Evolutionary conservation across 805 yeast genomes (phyloP).

Genomic region (Metschnikowia lunata): DNA sequence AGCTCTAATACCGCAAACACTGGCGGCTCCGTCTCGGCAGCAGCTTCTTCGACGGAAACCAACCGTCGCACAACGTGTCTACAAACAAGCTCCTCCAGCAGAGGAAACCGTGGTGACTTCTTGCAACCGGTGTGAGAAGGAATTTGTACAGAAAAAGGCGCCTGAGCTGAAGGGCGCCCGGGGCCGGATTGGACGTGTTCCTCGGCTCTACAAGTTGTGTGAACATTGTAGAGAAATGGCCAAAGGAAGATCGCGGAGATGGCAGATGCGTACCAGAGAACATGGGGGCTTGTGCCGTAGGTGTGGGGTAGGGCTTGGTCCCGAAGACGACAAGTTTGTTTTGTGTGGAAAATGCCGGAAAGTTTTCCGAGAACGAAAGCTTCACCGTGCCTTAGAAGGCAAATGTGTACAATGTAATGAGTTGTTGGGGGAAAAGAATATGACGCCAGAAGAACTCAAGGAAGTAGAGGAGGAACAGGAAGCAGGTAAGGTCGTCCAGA

Average conservation of each 20-base stretch:
- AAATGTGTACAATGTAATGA: constrained; percentile 5
- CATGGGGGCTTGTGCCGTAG: constrained; percentile 7
- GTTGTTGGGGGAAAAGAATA: background rate
- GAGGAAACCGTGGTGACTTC: constrained; percentile 7
- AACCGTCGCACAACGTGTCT: background rate
- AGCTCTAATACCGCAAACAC: background rate
- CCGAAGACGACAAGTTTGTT: constrained; percentile 1
- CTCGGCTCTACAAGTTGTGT: constrained; percentile 4
- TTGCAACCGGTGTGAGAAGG: constrained; percentile 6
- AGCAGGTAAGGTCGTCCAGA: background rate
- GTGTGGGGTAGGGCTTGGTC: constrained; percentile 2
- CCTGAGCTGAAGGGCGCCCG: constrained; percentile 5
- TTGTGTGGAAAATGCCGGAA: constrained; percentile 4
- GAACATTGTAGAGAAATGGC: constrained; percentile 8
- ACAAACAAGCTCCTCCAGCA: background rate
- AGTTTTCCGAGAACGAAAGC: constrained; percentile 4
- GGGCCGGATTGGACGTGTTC: constrained; percentile 3
- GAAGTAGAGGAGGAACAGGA: no score
- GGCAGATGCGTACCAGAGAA: constrained; percentile 6
- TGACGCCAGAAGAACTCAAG: no score
- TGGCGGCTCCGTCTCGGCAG: constrained; percentile 2
- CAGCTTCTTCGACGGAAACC: constrained; percentile 4
- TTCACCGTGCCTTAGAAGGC: constrained; percentile 2
- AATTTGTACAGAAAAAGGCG: constrained; percentile 7
- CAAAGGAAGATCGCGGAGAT: constrained; percentile 6